Evolutionary conservation across 2,329 filamentous ascomycete genomes (phyloP).

Genomic region (Helminthosporium solani): DNA sequence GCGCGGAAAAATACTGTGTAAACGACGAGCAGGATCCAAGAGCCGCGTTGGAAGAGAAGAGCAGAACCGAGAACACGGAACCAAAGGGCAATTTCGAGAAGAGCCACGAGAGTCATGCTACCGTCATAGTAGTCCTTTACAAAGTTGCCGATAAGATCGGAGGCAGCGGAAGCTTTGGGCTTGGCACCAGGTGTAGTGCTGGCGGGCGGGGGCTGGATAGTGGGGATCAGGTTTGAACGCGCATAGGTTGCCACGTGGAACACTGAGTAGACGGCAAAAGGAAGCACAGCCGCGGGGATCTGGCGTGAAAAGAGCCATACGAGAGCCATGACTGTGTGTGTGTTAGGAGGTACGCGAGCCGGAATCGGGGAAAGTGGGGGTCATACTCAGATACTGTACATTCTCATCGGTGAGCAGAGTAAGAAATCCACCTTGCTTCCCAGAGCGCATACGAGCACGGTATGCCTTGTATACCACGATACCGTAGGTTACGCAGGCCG

Average conservation of each 20-base stretch:
- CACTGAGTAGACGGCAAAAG: constrained; percentile 94
- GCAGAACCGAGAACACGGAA: constrained; percentile 77
- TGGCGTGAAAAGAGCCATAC: constrained; percentile 93
- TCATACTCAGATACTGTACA: constrained; percentile 90
- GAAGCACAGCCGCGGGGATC: constrained; percentile 84
- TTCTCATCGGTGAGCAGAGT: constrained; percentile 85
- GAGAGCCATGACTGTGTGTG: constrained; percentile 74
- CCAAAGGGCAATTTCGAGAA: constrained; percentile 86
- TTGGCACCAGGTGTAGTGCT: constrained; percentile 55
- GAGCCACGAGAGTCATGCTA: constrained; percentile 90
- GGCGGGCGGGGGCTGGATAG: constrained; percentile 66
- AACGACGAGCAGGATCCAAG: constrained; percentile 80
- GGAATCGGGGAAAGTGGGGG: constrained; percentile 18
- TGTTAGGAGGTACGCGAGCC: constrained; percentile 18
- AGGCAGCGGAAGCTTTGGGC: constrained; percentile 62
- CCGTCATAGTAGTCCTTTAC: constrained; percentile 98
- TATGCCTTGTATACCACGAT: constrained; percentile 99
- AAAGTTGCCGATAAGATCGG: constrained; percentile 84
- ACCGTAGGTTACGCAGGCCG: constrained; percentile 88
- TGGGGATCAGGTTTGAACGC: constrained; percentile 88
- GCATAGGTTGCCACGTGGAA: constrained; percentile 99
- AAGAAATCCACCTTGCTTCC: constrained; percentile 64
- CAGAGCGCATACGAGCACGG: constrained; percentile 77
- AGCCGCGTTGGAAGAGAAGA: constrained; percentile 83
- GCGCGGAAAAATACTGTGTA: constrained; percentile 94